Evolutionary conservation across 768 basidiomycete species (phyloP), one percentile per base, ranked within the genome.

Genomic region (Podaxis mareebaensis): DNA sequence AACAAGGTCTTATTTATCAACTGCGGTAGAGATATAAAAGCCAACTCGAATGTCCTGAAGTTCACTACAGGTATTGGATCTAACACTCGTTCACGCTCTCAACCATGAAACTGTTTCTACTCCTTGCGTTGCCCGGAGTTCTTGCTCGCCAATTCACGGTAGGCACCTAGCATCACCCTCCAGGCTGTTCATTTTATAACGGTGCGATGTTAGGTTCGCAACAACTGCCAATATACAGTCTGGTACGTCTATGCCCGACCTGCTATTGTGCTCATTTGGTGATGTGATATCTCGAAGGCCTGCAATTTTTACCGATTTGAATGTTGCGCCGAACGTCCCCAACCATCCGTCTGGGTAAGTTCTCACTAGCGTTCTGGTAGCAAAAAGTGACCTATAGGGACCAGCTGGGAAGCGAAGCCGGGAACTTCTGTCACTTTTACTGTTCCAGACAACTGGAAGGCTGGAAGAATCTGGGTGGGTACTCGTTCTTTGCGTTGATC

Each of bases 391-490:
- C 30, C 30, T 6, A 6, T 39, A 13, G 26, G n/a, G 12, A 11
- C 30, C 65, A 78, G 80, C 6, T 82, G 81, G 81, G 76, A 77
- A 64, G 80, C 79, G 6, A 60, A 66, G 13, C 68, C 81, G 0
- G 76, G 65, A 28, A 74, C 76, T 28, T 67, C 72, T 5, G 79
- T 81, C 30, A 76, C 74, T 39, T 83, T 86, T 71, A 67, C 65
- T 20, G 85, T 90, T 53, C 86, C 87, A 5, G 81, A 86, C 67
- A 79, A 83, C 68, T 89, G 89, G 88, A 83, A 76, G 57, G 75
- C 87, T 0, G 89, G 86, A 22, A 79, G 88, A 58, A 88, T 82
- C 56, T 81, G 79, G 81, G 79, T 77, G 63, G 5, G 72, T 67
- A 33, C 22, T 52, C 6, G 6, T 15, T 13, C 44, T 49, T 10